Evolutionary conservation across 805 yeast species (phyloP), one percentile per base, ranked within the genome.

Genomic region (Wickerhamiella shivajii): DNA sequence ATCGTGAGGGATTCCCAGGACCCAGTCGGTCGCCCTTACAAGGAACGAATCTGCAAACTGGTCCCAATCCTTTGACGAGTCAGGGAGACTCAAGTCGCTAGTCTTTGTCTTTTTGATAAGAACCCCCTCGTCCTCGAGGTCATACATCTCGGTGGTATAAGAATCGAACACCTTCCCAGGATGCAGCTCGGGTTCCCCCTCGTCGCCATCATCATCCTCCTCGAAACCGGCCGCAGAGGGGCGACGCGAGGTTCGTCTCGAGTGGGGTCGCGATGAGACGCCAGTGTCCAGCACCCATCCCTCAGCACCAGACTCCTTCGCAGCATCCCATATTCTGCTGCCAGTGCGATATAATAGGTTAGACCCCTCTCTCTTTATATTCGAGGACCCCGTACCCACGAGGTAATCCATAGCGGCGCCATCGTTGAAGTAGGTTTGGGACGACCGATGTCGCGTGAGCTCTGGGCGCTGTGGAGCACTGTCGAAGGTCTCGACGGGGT

Each of bases 311-410:
- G 37, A 34, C 33, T 49, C 49, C 15, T 43, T 38, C 6, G 40
- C 26, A 16, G 44, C 51, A 28, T 39, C 45, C 48, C 49, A 45
- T 13, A 49, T 39, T 17, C 47, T 38, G 8, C 51, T 47, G 8
- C 51, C 51, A 1, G 51, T 44, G 13, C 53, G 44, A 20, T 33
- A 39, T 27, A 48, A 22, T 28, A 48, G 31, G 20, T 38, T 42
- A 4, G 49, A 32, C 29, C 37, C 36, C 24, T 46, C 46, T 3
- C 26, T 34, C 4, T 27, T 28, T 23, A 31, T 25, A 15, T 23
- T 12, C 4, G 25, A 17, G 12, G 24, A 13, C 8, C 28, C 20
- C 23, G n/a, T 15, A n/a, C 29, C 22, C 20, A 28, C 14, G 26
- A 31, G 15, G 30, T 37, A 23, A 31, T 37, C 26, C 38, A 36